Evolutionary conservation across 2,329 filamentous ascomycete genomes (phyloP).

Genomic region (Penicillium sp.): DNA sequence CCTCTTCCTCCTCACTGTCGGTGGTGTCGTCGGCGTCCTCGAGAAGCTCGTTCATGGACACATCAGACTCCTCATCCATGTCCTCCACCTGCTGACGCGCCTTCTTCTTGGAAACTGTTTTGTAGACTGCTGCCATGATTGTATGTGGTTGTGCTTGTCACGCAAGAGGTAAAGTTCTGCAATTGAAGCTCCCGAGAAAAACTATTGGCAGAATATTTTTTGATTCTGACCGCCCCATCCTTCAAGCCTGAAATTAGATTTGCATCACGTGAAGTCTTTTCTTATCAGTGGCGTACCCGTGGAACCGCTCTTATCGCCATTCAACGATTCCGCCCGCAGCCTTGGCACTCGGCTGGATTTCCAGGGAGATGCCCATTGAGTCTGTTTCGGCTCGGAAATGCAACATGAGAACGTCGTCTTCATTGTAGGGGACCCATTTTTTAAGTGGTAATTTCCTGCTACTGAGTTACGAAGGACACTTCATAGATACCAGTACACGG

Average conservation of each 20-base stretch:
- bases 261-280: too few relatives aligned
- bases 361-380: too few relatives aligned
- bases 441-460: not conserved
- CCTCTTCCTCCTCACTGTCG: slow-evolving; percentile 32
- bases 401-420: too few relatives aligned
- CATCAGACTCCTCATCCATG: slow-evolving; percentile 39
- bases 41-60: slow-evolving; percentile 35
- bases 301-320: too few relatives aligned
- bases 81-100: slow-evolving; percentile 45
- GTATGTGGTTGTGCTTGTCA: slow-evolving; percentile 5
- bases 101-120: slow-evolving; percentile 60
- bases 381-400: too few relatives aligned
- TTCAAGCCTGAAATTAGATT: too few relatives aligned
- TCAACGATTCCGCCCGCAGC: too few relatives aligned
- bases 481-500: slow-evolving; percentile 8
- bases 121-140: slow-evolving; percentile 67
- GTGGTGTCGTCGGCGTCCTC: slow-evolving; percentile 34
- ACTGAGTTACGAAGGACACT: not conserved
- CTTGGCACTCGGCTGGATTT: too few relatives aligned
- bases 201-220: slow-evolving; percentile 35
- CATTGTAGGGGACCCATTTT: too few relatives aligned
- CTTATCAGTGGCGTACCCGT: too few relatives aligned
- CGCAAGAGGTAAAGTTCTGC: slow-evolving; percentile 6
- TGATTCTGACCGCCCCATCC: slow-evolving; percentile 23
- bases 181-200: slow-evolving; percentile 25